These are phyloP conservation scores for Pseudozyma sp. DNA, from an alignment of 1,284 basidiomycete species.

Conservation along the genomic window DNA sequence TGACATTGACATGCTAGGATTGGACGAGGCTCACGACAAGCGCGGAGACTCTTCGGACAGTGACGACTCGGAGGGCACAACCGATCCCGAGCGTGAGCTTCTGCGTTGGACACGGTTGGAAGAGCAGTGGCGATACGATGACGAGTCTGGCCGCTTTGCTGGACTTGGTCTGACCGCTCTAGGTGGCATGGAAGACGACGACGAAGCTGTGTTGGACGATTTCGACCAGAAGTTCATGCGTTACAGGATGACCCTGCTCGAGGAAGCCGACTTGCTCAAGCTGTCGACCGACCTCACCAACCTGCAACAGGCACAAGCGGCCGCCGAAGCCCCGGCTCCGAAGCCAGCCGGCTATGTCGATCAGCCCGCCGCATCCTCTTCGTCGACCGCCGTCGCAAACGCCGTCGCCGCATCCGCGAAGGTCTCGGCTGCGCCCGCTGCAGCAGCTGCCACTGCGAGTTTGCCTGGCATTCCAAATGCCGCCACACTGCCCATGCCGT, in stretches of 20 bases:
- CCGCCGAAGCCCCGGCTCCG: slow-evolving; percentile 54
- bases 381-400: slow-evolving; percentile 21
- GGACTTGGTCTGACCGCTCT: slow-evolving; percentile 65
- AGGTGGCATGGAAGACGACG: slow-evolving; percentile 68
- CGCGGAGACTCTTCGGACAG: slow-evolving; percentile 13
- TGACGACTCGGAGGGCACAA: slow-evolving; percentile 27
- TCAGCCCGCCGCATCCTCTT: slow-evolving; percentile 21
- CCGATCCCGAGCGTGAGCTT: slow-evolving; percentile 30
- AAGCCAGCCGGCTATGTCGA: slow-evolving; percentile 52
- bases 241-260: slow-evolving; percentile 66
- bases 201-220: slow-evolving; percentile 67
- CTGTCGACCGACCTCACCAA: slow-evolving; percentile 66
- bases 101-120: slow-evolving; percentile 44
- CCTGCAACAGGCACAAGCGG: slow-evolving; percentile 65
- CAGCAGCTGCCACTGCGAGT: slow-evolving; percentile 27
- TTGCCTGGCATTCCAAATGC: slow-evolving; percentile 29
- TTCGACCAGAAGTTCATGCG: slow-evolving; percentile 67
- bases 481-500: slow-evolving; percentile 33
- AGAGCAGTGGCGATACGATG: slow-evolving; percentile 67
- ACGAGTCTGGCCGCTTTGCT: slow-evolving; percentile 65
- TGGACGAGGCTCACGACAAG: slow-evolving; percentile 41
- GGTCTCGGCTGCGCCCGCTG: slow-evolving; percentile 13
- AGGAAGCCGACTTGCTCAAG: slow-evolving; percentile 65
- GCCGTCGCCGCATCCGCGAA: slow-evolving; percentile 27
- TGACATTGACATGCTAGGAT: slow-evolving; percentile 50